A percentile compares a stretch with the other conserved stretches of the same genome.
These are phyloP conservation scores for Pythium oligandrum DNA, from an alignment of 352 stramenopile species.

Conservation along the genomic window DNA sequence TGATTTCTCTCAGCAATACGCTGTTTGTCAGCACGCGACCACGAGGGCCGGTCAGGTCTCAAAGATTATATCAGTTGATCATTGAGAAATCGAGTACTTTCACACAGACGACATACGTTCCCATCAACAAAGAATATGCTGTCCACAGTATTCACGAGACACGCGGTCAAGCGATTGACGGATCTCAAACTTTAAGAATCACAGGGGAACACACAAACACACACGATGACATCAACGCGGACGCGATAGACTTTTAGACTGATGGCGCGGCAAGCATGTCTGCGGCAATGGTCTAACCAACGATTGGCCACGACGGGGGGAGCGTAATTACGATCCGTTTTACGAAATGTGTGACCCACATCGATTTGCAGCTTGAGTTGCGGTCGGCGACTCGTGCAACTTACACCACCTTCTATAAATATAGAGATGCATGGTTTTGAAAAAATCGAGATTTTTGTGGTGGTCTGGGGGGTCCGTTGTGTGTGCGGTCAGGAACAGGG, in stretches of 20 bases:
- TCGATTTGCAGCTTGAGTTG: too few species aligned
- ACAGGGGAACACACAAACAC: slow-evolving; percentile 33
- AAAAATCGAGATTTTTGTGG: slow-evolving; percentile 22
- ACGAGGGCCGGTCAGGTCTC: slow-evolving; percentile 49
- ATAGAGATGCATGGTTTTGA: not conserved
- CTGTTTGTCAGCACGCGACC: slow-evolving; percentile 31
- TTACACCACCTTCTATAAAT: not conserved
- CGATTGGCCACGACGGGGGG: too few species aligned
- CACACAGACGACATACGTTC: slow-evolving; percentile 10
- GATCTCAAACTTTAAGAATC: slow-evolving; percentile 89
- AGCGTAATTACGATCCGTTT: too few species aligned
- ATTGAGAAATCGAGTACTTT: slow-evolving; percentile 32
- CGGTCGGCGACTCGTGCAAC: too few species aligned
- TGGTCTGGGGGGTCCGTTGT: slow-evolving; percentile 8
- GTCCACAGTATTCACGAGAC: slow-evolving; percentile 52
- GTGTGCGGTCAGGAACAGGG: too few species aligned
- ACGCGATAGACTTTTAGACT: too few species aligned
- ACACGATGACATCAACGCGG: not conserved
- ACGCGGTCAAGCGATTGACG: slow-evolving; percentile 37
- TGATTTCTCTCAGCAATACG: slow-evolving; percentile 58
- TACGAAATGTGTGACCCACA: too few species aligned
- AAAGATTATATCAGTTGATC: slow-evolving; percentile 88
- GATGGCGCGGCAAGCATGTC: too few species aligned
- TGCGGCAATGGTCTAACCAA: too few species aligned
- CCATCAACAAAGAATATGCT: slow-evolving; percentile 62